These are phyloP conservation scores for Alloteropsis angusta DNA, from an alignment of 202 grass and related monocot species.

Conservation along the genomic window DNA sequence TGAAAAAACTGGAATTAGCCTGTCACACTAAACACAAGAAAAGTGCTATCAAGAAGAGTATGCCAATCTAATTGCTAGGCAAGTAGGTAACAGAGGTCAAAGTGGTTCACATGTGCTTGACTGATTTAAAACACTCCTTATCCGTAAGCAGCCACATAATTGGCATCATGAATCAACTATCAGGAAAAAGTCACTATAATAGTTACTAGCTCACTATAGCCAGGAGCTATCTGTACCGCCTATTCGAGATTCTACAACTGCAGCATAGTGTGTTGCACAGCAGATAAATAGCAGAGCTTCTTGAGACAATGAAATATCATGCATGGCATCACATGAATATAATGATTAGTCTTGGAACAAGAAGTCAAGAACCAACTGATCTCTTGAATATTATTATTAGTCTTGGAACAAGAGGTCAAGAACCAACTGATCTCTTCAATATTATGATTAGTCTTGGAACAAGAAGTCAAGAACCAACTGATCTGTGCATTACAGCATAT, in stretches of 20 bases:
- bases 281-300: neutral
- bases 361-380: neutral
- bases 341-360: conserved; percentile 18
- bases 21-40: conserved; percentile 16
- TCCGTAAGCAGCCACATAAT: neutral
- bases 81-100: neutral
- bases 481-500: neutral
- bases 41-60: neutral
- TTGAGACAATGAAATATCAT: conserved; percentile 4
- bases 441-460: conserved; percentile 15
- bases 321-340: neutral
- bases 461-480: neutral
- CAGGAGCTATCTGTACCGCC: neutral
- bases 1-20: conserved; percentile 15
- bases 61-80: neutral
- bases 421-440: neutral
- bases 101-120: neutral
- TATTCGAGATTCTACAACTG: conserved; percentile 15
- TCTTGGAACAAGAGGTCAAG: neutral
- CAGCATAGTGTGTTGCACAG: conserved; percentile 15
- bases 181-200: neutral
- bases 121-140: neutral
- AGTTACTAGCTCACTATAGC: neutral
- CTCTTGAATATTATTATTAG: conserved; percentile 16
- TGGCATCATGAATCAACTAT: neutral